Percentiles rank a stretch among this genome's conserved stretches.
These are phyloP conservation scores for Hordeum vulgare DNA, from an alignment of 176 grass and related monocot species.

Conservation along the genomic window DNA sequence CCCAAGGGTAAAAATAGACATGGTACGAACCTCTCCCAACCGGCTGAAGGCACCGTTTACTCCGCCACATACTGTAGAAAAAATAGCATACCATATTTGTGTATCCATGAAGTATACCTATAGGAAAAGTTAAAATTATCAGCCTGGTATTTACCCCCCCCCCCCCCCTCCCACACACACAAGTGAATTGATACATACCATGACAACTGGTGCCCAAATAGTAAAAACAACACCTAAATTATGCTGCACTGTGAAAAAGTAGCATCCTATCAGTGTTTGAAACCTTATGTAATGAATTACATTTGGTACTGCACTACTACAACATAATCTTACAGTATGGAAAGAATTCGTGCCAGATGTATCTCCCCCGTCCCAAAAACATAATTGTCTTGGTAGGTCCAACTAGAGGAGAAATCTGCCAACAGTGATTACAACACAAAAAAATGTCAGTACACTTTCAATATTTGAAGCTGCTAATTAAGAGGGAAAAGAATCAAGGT, in stretches of 20 bases:
- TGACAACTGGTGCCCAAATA: conserved; percentile 90
- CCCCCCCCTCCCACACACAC: neutral
- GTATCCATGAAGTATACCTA: conserved; percentile 99
- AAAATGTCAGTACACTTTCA: neutral
- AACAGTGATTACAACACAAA: conserved; percentile 16
- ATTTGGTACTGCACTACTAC: neutral
- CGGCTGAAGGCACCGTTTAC: conserved; percentile 86
- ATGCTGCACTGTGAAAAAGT: conserved; percentile 67
- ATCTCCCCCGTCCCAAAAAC: conserved; percentile 52
- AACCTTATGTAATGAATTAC: conserved; percentile 2
- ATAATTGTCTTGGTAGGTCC: conserved; percentile 77
- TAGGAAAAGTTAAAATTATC: neutral
- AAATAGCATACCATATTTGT: conserved; percentile 99
- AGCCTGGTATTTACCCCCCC: neutral
- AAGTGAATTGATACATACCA: conserved; percentile 49
- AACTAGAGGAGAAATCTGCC: conserved; percentile 84
- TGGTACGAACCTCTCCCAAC: conserved; percentile 78
- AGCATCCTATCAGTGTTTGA: conserved; percentile 16
- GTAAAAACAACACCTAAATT: conserved; percentile 85
- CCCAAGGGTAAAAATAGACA: neutral
- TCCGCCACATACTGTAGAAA: conserved; percentile 92
- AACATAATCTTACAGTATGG: conserved; percentile 67
- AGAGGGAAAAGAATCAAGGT: neutral
- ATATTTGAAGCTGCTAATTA: neutral
- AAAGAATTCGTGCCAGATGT: conserved; percentile 95